phyloP scores from a whole-genome alignment of 257 asterid species.

The Gentiana dahurica region DNA sequence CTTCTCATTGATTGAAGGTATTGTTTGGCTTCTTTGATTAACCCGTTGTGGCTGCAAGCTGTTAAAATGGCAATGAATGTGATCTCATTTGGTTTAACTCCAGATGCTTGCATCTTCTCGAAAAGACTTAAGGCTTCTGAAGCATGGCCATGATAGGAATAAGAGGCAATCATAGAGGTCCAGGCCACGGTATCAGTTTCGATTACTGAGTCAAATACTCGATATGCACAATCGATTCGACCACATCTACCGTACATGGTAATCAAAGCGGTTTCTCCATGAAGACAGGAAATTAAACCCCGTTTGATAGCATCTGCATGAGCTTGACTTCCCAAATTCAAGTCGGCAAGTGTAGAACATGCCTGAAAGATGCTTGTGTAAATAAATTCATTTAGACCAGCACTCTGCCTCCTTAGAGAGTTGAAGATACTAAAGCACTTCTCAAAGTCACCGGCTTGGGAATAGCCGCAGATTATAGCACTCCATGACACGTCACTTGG shows the following conservation, averaged over 20 bases:
- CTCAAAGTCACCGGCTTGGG: conserved; percentile 35
- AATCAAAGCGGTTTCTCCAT: conserved; percentile 46
- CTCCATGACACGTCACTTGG: conserved; percentile 62
- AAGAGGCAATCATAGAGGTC: conserved; percentile 46
- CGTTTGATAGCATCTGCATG: conserved; percentile 50
- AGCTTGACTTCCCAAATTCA: conserved; percentile 40
- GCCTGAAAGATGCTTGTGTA: conserved; percentile 49
- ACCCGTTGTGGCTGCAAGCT: conserved; percentile 53
- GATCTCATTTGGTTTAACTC: conserved; percentile 25
- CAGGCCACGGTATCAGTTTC: conserved; percentile 42
- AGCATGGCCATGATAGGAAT: conserved; percentile 41
- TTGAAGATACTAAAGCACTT: conserved; percentile 28
- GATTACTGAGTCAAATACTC: conserved; percentile 26
- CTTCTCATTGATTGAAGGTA: conserved; percentile 29
- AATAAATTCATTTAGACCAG: conserved; percentile 29
- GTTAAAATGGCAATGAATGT: conserved; percentile 38
- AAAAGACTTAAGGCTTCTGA: conserved; percentile 32
- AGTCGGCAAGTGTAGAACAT: conserved; percentile 34
- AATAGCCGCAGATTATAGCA: conserved; percentile 40
- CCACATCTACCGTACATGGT: conserved; percentile 55
- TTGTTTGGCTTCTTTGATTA: conserved; percentile 28
- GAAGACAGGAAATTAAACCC: conserved; percentile 32
- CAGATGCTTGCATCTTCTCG: conserved; percentile 27
- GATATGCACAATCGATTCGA: conserved; percentile 28
- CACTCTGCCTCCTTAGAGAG: conserved; percentile 29